Conservation (phyloP, 495 filamentous ascomycete species). For the Pseudoneurospora amorphoporcata region DNA sequence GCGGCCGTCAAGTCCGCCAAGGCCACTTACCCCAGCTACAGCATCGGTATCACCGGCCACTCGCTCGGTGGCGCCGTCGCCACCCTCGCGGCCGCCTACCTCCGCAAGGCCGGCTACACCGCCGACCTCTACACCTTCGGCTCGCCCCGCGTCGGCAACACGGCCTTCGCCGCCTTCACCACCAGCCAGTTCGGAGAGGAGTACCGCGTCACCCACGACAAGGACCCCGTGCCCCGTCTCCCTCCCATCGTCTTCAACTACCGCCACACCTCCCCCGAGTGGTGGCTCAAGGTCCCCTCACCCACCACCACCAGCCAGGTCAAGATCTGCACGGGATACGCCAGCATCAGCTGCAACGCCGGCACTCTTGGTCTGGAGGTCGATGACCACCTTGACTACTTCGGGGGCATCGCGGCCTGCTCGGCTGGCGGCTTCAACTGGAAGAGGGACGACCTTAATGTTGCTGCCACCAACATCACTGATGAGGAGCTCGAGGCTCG, state of each 20-base stretch:
- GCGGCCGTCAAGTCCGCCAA: slow-evolving; percentile 17
- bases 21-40: slow-evolving; percentile 37
- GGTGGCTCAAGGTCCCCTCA: slow-evolving; percentile 34
- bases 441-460: slow-evolving; percentile 9
- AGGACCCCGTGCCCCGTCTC: slow-evolving; percentile 57
- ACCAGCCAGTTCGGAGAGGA: slow-evolving; percentile 37
- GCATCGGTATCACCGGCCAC: slow-evolving; percentile 54
- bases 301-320: slow-evolving; percentile 22
- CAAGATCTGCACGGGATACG: slow-evolving; percentile 26
- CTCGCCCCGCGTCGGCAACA: slow-evolving; percentile 56
- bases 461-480: slow-evolving; percentile 10
- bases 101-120: slow-evolving; percentile 38
- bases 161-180: slow-evolving; percentile 45
- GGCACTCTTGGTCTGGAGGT: slow-evolving; percentile 21
- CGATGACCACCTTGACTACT: slow-evolving; percentile 28
- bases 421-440: slow-evolving; percentile 8
- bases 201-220: slow-evolving; percentile 56
- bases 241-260: slow-evolving; percentile 48
- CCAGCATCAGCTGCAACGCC: slow-evolving; percentile 31
- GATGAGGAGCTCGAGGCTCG: slow-evolving; percentile 22
- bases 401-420: slow-evolving; percentile 25
- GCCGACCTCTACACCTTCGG: slow-evolving; percentile 53
- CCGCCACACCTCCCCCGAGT: slow-evolving; percentile 58
- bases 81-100: slow-evolving; percentile 46
- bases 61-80: slow-evolving; percentile 59